phyloP scores from a whole-genome alignment of 2,329 filamentous ascomycete genomes.

The Fusarium neocosmosporiellum region DNA sequence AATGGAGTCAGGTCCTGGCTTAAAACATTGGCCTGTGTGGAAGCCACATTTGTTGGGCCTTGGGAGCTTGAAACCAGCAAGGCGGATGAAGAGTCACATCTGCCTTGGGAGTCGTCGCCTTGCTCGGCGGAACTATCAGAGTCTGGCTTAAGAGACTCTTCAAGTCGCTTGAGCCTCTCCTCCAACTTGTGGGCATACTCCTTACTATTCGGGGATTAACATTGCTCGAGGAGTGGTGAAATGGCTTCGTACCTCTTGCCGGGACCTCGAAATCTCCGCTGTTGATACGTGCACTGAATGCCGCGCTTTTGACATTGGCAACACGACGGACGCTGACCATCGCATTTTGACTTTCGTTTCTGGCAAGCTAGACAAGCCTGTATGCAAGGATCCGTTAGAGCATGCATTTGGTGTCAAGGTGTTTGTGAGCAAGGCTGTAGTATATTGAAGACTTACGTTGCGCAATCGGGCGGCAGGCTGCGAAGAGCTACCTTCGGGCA shows the following conservation, averaged over 20 bases:
- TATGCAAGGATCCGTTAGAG: background rate
- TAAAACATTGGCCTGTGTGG: background rate
- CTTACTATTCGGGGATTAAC: background rate
- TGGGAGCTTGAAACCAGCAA: background rate
- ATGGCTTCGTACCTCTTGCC: background rate
- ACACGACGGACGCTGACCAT: background rate
- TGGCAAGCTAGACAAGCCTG: background rate
- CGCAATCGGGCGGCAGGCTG: background rate
- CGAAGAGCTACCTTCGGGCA: background rate
- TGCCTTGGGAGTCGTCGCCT: background rate
- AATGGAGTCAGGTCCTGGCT: background rate
- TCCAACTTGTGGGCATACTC: background rate
- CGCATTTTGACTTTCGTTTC: background rate
- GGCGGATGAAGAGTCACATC: background rate
- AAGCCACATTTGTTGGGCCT: background rate
- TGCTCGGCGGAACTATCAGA: background rate
- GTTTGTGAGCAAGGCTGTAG: background rate
- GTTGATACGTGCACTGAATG: background rate
- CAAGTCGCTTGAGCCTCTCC: background rate
- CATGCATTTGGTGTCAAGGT: background rate
- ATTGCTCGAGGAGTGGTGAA: background rate
- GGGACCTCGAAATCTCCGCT: background rate
- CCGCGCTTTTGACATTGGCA: background rate
- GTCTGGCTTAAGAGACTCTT: background rate
- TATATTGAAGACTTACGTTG: background rate